phyloP scores from a whole-genome alignment of 2,329 filamentous ascomycete species.

The Juglanconis oblonga region DNA sequence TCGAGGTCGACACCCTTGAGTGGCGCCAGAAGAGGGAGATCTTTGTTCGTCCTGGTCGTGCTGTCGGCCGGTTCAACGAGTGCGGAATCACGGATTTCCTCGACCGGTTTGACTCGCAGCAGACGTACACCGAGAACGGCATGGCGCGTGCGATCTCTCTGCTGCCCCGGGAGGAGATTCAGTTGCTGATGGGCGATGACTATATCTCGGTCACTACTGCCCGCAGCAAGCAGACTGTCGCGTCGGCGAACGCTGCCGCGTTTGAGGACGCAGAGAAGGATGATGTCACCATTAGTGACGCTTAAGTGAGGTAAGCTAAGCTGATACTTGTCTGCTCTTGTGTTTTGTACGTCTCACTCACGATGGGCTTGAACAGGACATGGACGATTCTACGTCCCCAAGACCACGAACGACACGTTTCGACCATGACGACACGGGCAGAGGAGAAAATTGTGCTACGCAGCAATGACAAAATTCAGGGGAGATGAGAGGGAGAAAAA shows the following conservation, averaged over 20 bases:
- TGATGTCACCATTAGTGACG: not conserved
- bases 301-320: not conserved
- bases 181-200: slow-evolving; percentile 17
- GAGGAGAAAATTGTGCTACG: not conserved
- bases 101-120: slow-evolving; percentile 1
- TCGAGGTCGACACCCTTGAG: slow-evolving; percentile 39
- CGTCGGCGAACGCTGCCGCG: not conserved
- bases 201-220: slow-evolving; percentile 6
- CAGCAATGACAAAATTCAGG: too few species aligned
- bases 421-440: not conserved
- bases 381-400: not conserved
- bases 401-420: not conserved
- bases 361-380: not conserved
- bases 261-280: not conserved
- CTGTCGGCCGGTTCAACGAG: slow-evolving; percentile 8
- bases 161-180: slow-evolving; percentile 12
- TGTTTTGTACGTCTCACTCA: not conserved
- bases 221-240: not conserved
- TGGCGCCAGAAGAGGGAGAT: slow-evolving; percentile 17
- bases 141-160: not conserved
- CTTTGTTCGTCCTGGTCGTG: not conserved
- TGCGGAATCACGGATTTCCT: slow-evolving; percentile 10
- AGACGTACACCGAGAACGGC: not conserved
- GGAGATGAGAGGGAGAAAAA: too few species aligned
- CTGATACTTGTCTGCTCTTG: not conserved